Evolutionary conservation across 495 filamentous ascomycete genomes (phyloP), one percentile per base, ranked within the genome.

Genomic region (Clohesyomyces aquaticus): DNA sequence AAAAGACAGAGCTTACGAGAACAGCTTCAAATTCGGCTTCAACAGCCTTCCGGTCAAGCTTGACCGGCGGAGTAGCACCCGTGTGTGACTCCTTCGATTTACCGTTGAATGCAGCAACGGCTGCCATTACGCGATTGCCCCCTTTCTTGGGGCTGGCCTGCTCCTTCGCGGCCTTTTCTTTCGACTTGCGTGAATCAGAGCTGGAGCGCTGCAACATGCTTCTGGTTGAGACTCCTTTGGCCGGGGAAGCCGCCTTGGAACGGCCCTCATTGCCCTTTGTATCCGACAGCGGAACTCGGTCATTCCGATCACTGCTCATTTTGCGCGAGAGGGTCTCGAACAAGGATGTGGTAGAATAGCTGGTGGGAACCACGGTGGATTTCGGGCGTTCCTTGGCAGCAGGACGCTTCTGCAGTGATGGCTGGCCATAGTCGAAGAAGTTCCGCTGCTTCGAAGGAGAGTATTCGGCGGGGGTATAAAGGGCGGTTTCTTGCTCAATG

Each of bases 361-460:
- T 65, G 23, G 9, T 45, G 3, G 68, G 43, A 4, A 84, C 60
- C 49, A 74, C 77, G 45, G 81, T 81, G 2, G 82, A 85, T 63
- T 84, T 86, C 11, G 85, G 85, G 29, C 85, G 59, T 28, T 68
- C 69, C 32, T 67, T 69, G 9, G 19, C 77, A 78, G 10, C 55
- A 32, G 43, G 51, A 38, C 75, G 68, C 69, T 72, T 76, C 18
- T 76, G 71, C 4, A 88, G 79, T 11, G 81, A 81, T 21, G 86
- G 85, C 63, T 82, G 80, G 21, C 81, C 76, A 59, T 78, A 79
- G 62, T 82, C 82, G 54, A 80, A 79, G 65, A 88, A 88, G 64
- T 87, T 85, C 19, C 85, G 79, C 71, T 88, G 87, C 64, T 87
- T 87, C 6, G 81, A 79, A 2, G 86, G 85, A 21, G 82, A 82